Evolutionary conservation across 129 eudicot genomes (phyloP).

Genomic region (Ambrosia artemisiifolia): DNA sequence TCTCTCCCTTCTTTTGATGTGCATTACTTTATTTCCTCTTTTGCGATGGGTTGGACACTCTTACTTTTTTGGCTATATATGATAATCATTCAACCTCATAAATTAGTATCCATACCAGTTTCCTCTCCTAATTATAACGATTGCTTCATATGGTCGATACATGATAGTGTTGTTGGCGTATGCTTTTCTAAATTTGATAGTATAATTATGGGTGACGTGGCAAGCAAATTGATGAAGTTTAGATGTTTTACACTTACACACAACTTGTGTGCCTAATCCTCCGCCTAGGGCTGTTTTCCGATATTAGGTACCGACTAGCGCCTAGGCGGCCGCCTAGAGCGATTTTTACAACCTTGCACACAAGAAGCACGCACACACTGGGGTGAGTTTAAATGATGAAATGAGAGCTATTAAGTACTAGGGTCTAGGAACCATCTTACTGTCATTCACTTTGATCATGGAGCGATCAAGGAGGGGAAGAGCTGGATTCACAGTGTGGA

Average conservation of each 20-base stretch:
- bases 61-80: neutral
- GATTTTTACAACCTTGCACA: too few species aligned
- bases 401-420: neutral
- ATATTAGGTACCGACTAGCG: too few species aligned
- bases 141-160: neutral
- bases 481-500: neutral
- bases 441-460: neutral
- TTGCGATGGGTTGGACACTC: neutral
- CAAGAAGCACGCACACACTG: neutral
- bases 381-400: neutral
- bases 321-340: too few species aligned
- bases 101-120: neutral
- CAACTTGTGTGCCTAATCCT: too few species aligned
- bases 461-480: neutral
- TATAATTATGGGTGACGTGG: neutral
- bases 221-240: neutral
- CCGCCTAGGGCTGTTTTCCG: too few species aligned
- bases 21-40: neutral
- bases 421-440: neutral
- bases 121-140: neutral
- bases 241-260: neutral
- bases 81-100: slow-evolving; percentile 2
- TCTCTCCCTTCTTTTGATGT: too few species aligned
- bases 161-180: neutral
- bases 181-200: too few species aligned